Percentiles rank a stretch among this genome's conserved stretches.
These are phyloP conservation scores for Fusarium sp. DNA, from an alignment of 2,329 filamentous ascomycete genomes.

Conservation along the genomic window DNA sequence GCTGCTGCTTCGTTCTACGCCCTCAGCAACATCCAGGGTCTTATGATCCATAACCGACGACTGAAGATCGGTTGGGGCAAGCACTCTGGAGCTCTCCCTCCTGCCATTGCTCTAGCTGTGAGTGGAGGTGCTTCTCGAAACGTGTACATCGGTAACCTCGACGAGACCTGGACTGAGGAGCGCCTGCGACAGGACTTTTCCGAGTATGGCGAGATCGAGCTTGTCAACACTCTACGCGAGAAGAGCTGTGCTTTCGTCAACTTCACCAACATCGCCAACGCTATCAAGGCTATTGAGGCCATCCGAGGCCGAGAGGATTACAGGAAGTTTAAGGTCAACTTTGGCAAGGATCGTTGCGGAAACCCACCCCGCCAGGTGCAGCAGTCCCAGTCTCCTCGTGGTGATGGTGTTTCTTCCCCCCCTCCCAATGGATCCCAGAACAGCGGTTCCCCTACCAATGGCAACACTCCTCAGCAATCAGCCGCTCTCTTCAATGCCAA, in stretches of 20 bases:
- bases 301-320: conserved; percentile 96
- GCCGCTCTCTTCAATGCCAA: conserved; percentile 83
- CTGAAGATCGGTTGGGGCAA: conserved; percentile 99
- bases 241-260: conserved; percentile 99
- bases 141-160: conserved; percentile 97
- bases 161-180: conserved; percentile 97
- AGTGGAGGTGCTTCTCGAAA: conserved; percentile 98
- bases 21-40: conserved; percentile 93
- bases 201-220: conserved; percentile 96
- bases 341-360: conserved; percentile 97
- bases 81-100: conserved; percentile 95
- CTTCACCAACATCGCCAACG: conserved; percentile 99
- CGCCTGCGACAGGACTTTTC: conserved; percentile 95
- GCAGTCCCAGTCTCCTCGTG: conserved; percentile 75
- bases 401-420: conserved; percentile 70
- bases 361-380: conserved; percentile 93
- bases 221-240: conserved; percentile 95
- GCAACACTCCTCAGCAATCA: conserved; percentile 71
- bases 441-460: conserved; percentile 68
- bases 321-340: conserved; percentile 99
- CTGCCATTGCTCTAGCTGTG: conserved; percentile 94
- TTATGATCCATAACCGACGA: conserved; percentile 99
- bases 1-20: conserved; percentile 98
- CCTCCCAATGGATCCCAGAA: conserved; percentile 72
- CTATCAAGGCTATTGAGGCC: conserved; percentile 98